phyloP scores from a whole-genome alignment of 2,329 filamentous ascomycete species.

The Trichoderma sp. region DNA sequence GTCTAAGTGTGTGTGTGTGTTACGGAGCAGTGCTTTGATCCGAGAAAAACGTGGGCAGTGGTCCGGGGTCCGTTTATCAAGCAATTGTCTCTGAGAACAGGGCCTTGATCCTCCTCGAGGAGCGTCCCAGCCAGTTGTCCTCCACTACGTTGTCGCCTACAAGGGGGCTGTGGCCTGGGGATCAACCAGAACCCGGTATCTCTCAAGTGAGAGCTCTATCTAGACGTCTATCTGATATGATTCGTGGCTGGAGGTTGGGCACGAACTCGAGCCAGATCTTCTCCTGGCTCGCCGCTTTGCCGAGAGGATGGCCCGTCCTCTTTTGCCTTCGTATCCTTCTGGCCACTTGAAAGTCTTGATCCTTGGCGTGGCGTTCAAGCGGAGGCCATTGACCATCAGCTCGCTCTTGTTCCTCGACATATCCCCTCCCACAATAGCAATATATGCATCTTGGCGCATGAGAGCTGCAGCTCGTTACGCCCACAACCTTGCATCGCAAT shows the following conservation, averaged over 20 bases:
- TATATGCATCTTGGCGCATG: slow-evolving; percentile 16
- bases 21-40: neutral
- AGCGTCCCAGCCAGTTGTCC: neutral
- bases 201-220: slow-evolving; percentile 1
- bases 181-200: neutral
- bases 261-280: slow-evolving; percentile 10
- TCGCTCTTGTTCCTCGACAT: slow-evolving; percentile 21
- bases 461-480: slow-evolving; percentile 26
- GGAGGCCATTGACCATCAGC: slow-evolving; percentile 20
- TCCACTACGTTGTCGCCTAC: slow-evolving; percentile 11
- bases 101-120: neutral
- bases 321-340: neutral
- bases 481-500: slow-evolving; percentile 24
- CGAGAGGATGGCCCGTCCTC: slow-evolving; percentile 2
- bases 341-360: neutral
- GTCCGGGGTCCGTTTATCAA: slow-evolving; percentile 10
- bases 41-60: slow-evolving; percentile 25
- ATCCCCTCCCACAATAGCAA: slow-evolving; percentile 20
- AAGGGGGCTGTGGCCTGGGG: neutral
- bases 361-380: slow-evolving; percentile 23
- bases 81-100: slow-evolving; percentile 9
- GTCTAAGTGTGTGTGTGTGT: slow-evolving; percentile 7
- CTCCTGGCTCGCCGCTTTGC: neutral
- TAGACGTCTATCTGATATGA: neutral
- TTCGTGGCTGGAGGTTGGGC: slow-evolving; percentile 12